A percentile compares a stretch with the other conserved stretches of the same genome.
phyloP scores from a whole-genome alignment of 345 rosid species.

The Syzygium jambos region DNA sequence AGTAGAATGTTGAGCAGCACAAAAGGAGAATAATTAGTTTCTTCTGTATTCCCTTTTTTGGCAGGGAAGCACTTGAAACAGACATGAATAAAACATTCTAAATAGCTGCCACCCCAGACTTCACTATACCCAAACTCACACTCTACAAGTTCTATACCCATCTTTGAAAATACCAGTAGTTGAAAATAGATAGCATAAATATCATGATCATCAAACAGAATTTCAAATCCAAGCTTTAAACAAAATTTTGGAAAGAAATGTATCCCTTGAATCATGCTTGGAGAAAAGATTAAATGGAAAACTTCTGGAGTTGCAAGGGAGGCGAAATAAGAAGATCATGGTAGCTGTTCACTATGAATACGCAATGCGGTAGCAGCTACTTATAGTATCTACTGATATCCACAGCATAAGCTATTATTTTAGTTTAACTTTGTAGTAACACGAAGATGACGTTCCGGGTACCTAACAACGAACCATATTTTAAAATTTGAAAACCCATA shows the following conservation, averaged over 20 bases:
- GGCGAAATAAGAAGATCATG: neutral
- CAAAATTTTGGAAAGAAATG: neutral
- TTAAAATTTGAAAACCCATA: neutral
- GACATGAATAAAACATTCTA: neutral
- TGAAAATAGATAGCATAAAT: neutral
- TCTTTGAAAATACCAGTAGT: neutral
- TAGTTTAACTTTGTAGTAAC: neutral
- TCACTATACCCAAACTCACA: neutral
- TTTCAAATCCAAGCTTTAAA: neutral
- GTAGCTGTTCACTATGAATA: neutral
- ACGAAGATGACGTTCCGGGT: neutral
- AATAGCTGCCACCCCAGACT: neutral
- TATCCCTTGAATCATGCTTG: neutral
- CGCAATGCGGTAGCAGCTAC: neutral
- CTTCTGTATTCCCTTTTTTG: neutral
- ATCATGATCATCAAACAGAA: neutral
- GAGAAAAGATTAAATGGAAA: neutral
- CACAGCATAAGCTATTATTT: neutral
- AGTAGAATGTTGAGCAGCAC: neutral
- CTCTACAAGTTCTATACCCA: neutral
- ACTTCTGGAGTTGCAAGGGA: neutral
- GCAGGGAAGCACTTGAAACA: neutral
- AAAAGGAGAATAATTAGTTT: neutral
- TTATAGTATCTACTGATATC: neutral
- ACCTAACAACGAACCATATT: neutral